Evolutionary conservation across 306 rosid species (phyloP).

Genomic region (Quercus alba): DNA sequence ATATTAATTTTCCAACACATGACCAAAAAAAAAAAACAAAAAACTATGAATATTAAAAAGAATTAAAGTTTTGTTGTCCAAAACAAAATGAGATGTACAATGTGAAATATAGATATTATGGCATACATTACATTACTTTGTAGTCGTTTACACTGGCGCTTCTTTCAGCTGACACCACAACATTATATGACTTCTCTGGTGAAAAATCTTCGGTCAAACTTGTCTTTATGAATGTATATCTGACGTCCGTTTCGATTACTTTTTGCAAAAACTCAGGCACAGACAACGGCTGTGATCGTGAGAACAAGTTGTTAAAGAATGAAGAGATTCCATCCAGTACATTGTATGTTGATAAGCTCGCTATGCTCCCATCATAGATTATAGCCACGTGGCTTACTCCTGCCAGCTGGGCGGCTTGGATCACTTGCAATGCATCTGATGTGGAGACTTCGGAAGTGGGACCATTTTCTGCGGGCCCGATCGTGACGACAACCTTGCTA

Average conservation of each 20-base stretch:
- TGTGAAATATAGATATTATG: constrained; percentile 38
- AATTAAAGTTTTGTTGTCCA: background rate
- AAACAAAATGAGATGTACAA: background rate
- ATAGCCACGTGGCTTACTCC: constrained; percentile 90
- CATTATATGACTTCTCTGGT: constrained; percentile 65
- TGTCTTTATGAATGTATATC: constrained; percentile 82
- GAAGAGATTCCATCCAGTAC: constrained; percentile 83
- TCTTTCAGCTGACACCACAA: constrained; percentile 81
- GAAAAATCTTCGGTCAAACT: constrained; percentile 75
- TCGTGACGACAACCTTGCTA: constrained; percentile 89
- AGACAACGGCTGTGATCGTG: constrained; percentile 56
- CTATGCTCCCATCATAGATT: constrained; percentile 49
- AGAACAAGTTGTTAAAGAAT: constrained; percentile 77
- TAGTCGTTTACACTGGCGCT: constrained; percentile 67
- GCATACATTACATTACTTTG: constrained; percentile 99
- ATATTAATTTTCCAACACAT: constrained; percentile 7
- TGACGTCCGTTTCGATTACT: constrained; percentile 61
- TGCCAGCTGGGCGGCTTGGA: constrained; percentile 82
- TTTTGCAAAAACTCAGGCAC: constrained; percentile 67
- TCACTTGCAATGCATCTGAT: constrained; percentile 68
- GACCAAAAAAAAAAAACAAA: background rate
- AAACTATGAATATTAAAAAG: background rate
- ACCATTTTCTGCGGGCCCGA: constrained; percentile 75
- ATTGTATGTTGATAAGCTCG: constrained; percentile 59
- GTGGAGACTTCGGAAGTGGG: constrained; percentile 63